Base-by-base conservation (phyloP, 495 filamentous ascomycete species). In the Usnea hakonensis region DNA sequence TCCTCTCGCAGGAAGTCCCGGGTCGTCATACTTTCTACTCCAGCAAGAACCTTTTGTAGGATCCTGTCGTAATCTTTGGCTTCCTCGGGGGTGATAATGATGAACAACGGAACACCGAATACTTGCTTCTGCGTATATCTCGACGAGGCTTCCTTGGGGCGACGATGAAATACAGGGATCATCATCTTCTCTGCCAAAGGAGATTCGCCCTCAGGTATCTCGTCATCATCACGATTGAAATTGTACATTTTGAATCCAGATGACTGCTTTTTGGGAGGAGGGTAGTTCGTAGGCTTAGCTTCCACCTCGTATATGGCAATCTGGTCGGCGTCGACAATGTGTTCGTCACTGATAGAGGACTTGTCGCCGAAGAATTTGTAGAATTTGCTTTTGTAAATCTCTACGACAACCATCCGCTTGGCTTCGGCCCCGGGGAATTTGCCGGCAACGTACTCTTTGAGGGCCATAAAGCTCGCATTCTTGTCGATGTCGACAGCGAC, bases 401-500 rank as follows among this genome's bases (percentile, higher is more conserved):
- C 94, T 10, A 83, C 84, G 14, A 83, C 84, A 68, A 95, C 81
- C 11, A 96, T 75, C 60, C 71, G 78, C 55, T 80, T 72, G 11
- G 77, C 69, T 58, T 85, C 76, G 7, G 81, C 70, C 11, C 82
- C 83, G 16, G 26, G 48, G 48, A 89, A 82, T 61, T 86, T 87
- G 38, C 77, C 80, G 10, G 84, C 89, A 23, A 97, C 73, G 64
- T 86, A 86, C 58, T 93, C 82, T 67, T 94, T 96, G 63, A 97
- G 72, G 3, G 75, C 72, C 65, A 81, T 83, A 61, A 97, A 84
- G 56, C 78, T 89, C 53, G 81, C 83, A 55, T 89, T 84, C 73
- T 90, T 95, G 65, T 96, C 89, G 46, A 97, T 83, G 60, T 97
- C 94, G n/a, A 96, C 83, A 17, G 79, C 76, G 41, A 97, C 81